Percentiles rank a stretch among this genome's conserved stretches.
These are phyloP conservation scores for Hortiboletus flavorubellus DNA, from an alignment of 768 basidiomycete species.

Conservation along the genomic window DNA sequence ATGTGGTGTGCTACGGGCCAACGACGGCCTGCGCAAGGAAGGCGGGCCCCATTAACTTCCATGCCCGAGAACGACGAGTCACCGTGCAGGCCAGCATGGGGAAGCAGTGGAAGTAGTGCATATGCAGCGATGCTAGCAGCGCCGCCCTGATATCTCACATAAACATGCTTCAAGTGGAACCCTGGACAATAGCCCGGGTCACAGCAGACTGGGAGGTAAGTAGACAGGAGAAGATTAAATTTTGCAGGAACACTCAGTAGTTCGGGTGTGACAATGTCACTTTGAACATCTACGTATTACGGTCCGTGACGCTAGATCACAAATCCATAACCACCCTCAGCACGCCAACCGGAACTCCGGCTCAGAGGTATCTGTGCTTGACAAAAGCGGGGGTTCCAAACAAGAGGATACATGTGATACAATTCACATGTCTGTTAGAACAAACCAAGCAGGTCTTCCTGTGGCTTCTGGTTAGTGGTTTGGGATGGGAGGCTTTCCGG, in stretches of 20 bases:
- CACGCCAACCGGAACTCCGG: neutral
- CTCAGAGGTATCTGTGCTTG: neutral
- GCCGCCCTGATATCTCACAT: neutral
- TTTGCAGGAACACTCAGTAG: neutral
- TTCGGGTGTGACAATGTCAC: too few relatives aligned
- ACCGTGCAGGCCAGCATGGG: neutral
- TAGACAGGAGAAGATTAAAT: neutral
- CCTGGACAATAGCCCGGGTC: too few relatives aligned
- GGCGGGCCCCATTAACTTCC: neutral
- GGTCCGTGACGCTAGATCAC: too few relatives aligned
- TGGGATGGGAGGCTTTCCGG: conserved; percentile 23
- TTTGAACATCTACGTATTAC: too few relatives aligned
- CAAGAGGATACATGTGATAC: neutral
- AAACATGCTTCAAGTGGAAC: neutral
- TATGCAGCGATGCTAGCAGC: neutral
- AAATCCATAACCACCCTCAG: too few relatives aligned
- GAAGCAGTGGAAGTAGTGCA: neutral
- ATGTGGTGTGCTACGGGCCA: neutral
- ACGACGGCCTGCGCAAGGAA: neutral
- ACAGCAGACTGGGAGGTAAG: neutral
- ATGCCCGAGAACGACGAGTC: neutral
- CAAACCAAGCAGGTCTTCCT: conserved; percentile 55
- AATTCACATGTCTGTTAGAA: conserved; percentile 36
- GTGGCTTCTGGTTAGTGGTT: conserved; percentile 30
- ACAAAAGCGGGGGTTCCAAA: neutral